Base-by-base conservation (phyloP, 768 basidiomycete genomes). In the Lentinula boryana region DNA sequence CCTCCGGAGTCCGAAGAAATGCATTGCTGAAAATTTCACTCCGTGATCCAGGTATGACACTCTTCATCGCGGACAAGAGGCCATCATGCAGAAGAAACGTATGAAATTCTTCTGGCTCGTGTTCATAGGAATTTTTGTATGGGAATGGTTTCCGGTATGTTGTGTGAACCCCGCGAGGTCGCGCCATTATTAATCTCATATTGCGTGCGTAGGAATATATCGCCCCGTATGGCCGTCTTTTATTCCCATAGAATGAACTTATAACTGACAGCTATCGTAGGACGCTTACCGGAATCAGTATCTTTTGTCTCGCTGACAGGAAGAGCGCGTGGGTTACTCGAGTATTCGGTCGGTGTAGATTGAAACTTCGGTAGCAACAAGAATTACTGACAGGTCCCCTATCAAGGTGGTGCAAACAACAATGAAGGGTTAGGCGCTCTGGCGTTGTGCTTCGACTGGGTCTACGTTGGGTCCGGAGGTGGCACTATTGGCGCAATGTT, bases 211-310 rank as follows among this genome's bases (percentile, higher is more conserved):
- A 43, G 50, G 63, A 67, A 41, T 66, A 66, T 27, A 65, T 70
- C 48, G 63, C 69, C 0, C 69, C 69, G 41, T 52, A 38, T 40
- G 18, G 12, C 36, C 5, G 6, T 40, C 33, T 16, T 21, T 46
- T 46, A 23, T 58, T 58, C 1, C 21, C 54, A 60, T 61, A 13
- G 35, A 41, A 66, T 50, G 41, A 43, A 35, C 13, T 62, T 18
- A 6, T 40, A 9, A 46, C 40, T 56, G 18, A 44, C 13, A 8
- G 8, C 16, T 21, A 31, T 44, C 36, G 27, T 38, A 9, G 12
- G 33, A 80, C 81, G 3, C 74, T 86, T 41, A 86, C 84, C 1
- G 85, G 85, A n/a, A 74, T 87, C 58, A 83, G 81, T 15, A 74
- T 87, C 35, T 80, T 84, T 70, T 84, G 84, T 64, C 73, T 84